Evolutionary conservation across 352 stramenopile genomes (phyloP), one percentile per base, ranked within the genome.

Genomic region (Phytophthora megakarya): DNA sequence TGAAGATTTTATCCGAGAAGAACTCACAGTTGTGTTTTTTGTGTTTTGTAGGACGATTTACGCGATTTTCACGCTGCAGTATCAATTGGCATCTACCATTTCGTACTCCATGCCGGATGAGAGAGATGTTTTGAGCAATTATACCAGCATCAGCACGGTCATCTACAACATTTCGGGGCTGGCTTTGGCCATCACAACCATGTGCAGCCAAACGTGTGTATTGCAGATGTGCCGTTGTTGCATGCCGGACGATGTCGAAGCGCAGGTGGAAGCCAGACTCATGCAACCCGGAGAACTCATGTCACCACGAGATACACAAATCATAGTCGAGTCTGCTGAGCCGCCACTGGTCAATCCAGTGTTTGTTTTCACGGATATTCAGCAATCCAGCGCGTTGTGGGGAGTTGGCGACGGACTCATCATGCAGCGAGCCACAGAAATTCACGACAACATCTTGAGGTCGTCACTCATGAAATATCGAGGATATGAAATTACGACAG

Each of bases 331-430:
- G 13, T 70, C 65, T 10, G 60, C 65, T 8, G 73, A 81, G 38
- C 54, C 73, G 13, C 73, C 73, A 28, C 26, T 69, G 3, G 70
- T 75, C 3, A 78, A 79, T 54, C 73, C 76, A 3, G 76, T 86
- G 33, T 88, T 88, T 71, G 76, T 88, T 1, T 82, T 84, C 63
- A 88, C 78, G 3, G 78, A 88, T 56, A 88, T 88, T 10, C 72
- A 88, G 58, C 76, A 76, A 5, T 88, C 79, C 3, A 88, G 74
- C 15, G 70, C 69, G 12, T 39, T 88, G 8, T 88, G 79, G 79
- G 67, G 33, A 13, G 52, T 76, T 6, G 70, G 52, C 18, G 62
- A 82, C 30, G 69, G 72, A 10, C 49, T 65, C 13, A 73, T 83
- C 25, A 86, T 89, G 73, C 65, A 76, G 25, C 64, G 42, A 22